These are phyloP conservation scores for Platismatia glauca DNA, from an alignment of 495 filamentous ascomycete genomes.

Conservation along the genomic window DNA sequence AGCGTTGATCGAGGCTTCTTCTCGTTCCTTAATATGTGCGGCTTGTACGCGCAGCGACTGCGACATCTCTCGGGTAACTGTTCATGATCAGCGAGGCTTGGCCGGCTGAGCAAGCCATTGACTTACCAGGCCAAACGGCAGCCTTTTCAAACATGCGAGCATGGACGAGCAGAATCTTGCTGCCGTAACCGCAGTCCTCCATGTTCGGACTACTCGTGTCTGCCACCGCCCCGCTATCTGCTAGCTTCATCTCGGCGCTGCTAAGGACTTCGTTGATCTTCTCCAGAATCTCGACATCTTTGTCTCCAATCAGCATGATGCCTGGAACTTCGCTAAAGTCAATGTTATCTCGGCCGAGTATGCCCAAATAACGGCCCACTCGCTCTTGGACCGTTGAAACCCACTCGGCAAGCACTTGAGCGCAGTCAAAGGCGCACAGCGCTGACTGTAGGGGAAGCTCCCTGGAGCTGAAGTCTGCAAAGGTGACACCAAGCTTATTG, in stretches of 20 bases:
- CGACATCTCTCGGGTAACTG: conserved; percentile 83
- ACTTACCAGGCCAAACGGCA: conserved; percentile 83
- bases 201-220: conserved; percentile 51
- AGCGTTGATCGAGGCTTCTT: conserved; percentile 50
- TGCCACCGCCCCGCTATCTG: conserved; percentile 43
- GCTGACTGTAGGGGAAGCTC: conserved; percentile 91
- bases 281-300: conserved; percentile 76
- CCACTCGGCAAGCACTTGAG: conserved; percentile 97
- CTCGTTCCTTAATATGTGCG: conserved; percentile 63
- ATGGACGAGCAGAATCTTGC: conserved; percentile 78
- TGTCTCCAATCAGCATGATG: conserved; percentile 84
- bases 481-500: conserved; percentile 77
- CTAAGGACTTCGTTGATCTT: conserved; percentile 77
- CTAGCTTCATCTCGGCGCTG: conserved; percentile 74
- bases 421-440: conserved; percentile 91
- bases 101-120: background rate
- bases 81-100: conserved; percentile 27
- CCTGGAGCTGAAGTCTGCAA: conserved; percentile 73
- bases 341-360: conserved; percentile 73
- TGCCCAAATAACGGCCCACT: conserved; percentile 77
- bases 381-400: conserved; percentile 90
- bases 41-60: conserved; percentile 80
- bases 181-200: conserved; percentile 64
- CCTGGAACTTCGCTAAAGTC: conserved; percentile 69
- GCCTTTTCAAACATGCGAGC: conserved; percentile 85